A percentile compares a stretch with the other conserved stretches of the same genome.
Conservation (phyloP, 306 rosid genomes). For the Morella rubra region DNA sequence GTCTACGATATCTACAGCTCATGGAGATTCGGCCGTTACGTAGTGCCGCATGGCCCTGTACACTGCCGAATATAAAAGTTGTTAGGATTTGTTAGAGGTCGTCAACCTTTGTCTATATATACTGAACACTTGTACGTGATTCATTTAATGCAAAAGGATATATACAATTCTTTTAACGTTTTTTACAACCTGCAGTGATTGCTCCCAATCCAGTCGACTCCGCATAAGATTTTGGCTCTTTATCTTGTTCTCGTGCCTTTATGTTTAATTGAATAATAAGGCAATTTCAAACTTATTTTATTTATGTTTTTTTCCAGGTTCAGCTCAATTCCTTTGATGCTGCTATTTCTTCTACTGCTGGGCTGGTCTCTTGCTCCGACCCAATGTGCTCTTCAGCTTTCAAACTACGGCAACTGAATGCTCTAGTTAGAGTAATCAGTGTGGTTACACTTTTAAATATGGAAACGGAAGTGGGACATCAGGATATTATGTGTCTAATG, state of each 20-base stretch:
- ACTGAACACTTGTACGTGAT: no score
- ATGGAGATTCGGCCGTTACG: no score
- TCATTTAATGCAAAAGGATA: no score
- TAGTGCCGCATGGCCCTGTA: no score
- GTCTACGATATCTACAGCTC: no score
- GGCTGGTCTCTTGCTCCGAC: slow-evolving; percentile 65
- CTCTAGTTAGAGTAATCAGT: slow-evolving; percentile 72
- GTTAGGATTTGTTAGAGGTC: no score
- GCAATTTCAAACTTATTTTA: slow-evolving; percentile 9
- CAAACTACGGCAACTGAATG: slow-evolving; percentile 64
- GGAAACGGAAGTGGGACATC: slow-evolving; percentile 91
- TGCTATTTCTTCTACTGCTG: slow-evolving; percentile 60
- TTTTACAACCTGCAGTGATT: slow-evolving; percentile 74
- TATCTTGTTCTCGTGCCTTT: slow-evolving; percentile 11
- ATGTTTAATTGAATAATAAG: slow-evolving; percentile 17
- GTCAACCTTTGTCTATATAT: no score
- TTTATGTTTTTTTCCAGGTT: slow-evolving; percentile 51
- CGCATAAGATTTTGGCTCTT: slow-evolving; percentile 52
- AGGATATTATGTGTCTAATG: slow-evolving; percentile 70
- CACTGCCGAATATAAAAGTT: no score
- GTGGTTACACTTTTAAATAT: slow-evolving; percentile 74
- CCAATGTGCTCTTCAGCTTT: slow-evolving; percentile 62
- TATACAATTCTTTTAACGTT: no score
- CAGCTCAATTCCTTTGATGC: slow-evolving; percentile 78
- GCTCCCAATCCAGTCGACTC: slow-evolving; percentile 80